Evolutionary conservation across 805 yeast species (phyloP), one percentile per base, ranked within the genome.

Genomic region (Hanseniaspora nectarophila): DNA sequence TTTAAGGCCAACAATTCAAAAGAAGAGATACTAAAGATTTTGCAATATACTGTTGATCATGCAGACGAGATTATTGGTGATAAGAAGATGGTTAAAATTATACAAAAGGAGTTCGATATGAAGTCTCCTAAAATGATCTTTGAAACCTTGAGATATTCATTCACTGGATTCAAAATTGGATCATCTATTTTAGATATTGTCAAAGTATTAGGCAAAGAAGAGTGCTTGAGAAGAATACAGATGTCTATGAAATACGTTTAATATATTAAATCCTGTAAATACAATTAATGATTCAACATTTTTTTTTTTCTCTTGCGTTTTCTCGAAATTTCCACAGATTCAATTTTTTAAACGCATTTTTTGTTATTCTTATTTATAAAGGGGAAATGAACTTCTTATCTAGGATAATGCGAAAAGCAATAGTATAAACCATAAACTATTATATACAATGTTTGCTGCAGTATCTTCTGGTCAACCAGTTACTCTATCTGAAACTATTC

Each of bases 101-200:
- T 55, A 12, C 37, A 49, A 28, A 21, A 40, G 4, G 46, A 43
- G n/a, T 23, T 49, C 3, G 16, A 42, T 5, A 5, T 49, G 1
- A 26, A 58, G 1, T 54, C 59, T 7, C 59, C 60, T 23, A 74
- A 70, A 53, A 63, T 69, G 0, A 64, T 84, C 1, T 83, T 77
- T 60, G 78, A 76, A 58, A 59, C 78, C 0, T 59, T 85, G 13
- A 70, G 96, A 53, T 80, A 71, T 57, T 89, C 89, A 0, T 62
- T 87, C 23, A 73, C 85, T 13, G 94, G 85, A 0, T 76, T 80
- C 7, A 70, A 70, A 4, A 73, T 95, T 0, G 95, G 96, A 0
- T 68, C 82, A 28, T 77, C 79, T 16, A 68, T 88, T 4, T 83
- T 82, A 0, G 67, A 71, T 5, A 66, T 85, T 31, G 61, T 82